Evolutionary conservation across 345 rosid species (phyloP).

Genomic region (Arabis hirsuta): DNA sequence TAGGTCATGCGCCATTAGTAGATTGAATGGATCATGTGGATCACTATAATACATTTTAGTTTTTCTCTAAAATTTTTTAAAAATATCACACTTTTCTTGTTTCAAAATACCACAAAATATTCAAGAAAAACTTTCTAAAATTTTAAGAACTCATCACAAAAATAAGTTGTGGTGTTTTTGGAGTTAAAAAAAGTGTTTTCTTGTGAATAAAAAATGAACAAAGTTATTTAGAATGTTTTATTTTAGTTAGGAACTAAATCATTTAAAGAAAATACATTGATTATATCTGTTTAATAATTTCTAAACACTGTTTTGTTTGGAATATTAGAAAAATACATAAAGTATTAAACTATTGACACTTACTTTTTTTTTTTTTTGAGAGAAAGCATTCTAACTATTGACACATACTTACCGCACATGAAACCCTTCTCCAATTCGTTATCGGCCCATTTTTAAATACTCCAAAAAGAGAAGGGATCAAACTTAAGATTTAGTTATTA

Average conservation of each 20-base stretch:
- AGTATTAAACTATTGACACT: conserved; percentile 2
- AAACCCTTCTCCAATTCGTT: background rate
- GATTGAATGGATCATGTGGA: conserved; percentile 2
- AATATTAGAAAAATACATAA: background rate
- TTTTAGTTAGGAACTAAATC: background rate
- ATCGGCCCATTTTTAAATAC: background rate
- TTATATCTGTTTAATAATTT: background rate
- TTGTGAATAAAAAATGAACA: background rate
- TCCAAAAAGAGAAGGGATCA: background rate
- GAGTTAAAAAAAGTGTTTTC: background rate
- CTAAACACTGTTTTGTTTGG: background rate
- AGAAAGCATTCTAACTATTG: too few relatives aligned
- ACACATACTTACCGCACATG: conserved; percentile 1
- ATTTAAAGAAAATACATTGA: background rate
- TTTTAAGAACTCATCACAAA: too few relatives aligned
- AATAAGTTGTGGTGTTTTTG: too few relatives aligned
- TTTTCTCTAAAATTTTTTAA: too few relatives aligned
- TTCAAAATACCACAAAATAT: too few relatives aligned
- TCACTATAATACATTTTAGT: too few relatives aligned
- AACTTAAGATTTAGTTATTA: background rate
- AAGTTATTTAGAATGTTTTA: background rate
- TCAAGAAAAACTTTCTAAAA: too few relatives aligned
- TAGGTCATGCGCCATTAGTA: background rate
- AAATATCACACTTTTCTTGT: too few relatives aligned
- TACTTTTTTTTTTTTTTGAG: too few relatives aligned